Base-by-base conservation (phyloP, 2,329 filamentous ascomycete species). In the Ophiostoma sp. region DNA sequence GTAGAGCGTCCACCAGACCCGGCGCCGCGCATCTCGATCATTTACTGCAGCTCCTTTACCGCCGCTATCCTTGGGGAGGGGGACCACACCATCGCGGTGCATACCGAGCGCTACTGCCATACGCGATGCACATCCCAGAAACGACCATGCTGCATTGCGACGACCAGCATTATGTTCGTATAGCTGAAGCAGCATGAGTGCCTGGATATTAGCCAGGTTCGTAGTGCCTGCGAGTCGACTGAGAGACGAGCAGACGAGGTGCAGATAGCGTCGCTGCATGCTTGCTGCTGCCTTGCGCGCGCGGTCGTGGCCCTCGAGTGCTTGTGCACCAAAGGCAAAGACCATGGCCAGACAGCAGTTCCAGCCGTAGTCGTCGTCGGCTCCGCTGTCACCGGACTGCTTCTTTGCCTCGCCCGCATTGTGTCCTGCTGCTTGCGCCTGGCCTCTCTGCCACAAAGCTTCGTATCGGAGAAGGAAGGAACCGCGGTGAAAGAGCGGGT, bases 151-250 rank as follows among this genome's bases (percentile, higher is more conserved):
- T 4, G 71, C 70, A 65, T 81, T 79, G 47, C 79, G 76, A 69
- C 79, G 78, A 72, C 79, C 79, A 1, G 79, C 79, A 71, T 81
- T 81, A 74, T 81, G 79, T 41, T 81, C 77, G 69, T 81, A 79
- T 5, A 80, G 72, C 9, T 79, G 77, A 7, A 78, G 77, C 9
- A 81, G 76, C 73, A 81, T 73, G 60, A 81, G 73, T 4, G 79
- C 77, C 72, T 81, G 79, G 9, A 81, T 76, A 0, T 79, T 77
- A 65, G 74, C 73, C 42, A 80, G 72, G 72, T 76, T 80, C 4
- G 79, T 71, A 14, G 67, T 71, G 55, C 69, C 71, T 4, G 69
- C 66, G 7, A 72, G 64, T 1, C 67, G 67, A 58, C 71, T 68
- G 6, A 72, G 65, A 11, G 71, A 69, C 40, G 66, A 64, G 40